These are phyloP conservation scores for Aspergillus japonicus DNA, from an alignment of 2,329 filamentous ascomycete species.

Conservation along the genomic window DNA sequence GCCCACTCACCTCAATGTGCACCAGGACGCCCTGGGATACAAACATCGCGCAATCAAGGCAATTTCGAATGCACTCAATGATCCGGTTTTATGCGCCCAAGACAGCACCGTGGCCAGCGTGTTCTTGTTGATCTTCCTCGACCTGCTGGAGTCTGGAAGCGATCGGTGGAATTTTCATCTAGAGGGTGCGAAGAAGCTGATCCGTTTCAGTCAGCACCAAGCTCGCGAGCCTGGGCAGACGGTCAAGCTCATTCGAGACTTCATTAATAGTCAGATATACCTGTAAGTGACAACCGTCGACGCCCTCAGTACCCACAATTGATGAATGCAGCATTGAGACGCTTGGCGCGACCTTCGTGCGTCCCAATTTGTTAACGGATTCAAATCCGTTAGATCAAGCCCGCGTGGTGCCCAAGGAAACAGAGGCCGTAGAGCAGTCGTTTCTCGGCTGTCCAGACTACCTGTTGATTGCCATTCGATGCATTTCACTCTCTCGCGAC, in stretches of 20 bases:
- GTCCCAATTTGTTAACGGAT: constrained; percentile 30
- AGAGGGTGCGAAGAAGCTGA: constrained; percentile 32
- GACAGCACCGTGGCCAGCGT: constrained; percentile 36
- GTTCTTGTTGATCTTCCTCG: constrained; percentile 35
- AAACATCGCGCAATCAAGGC: constrained; percentile 37
- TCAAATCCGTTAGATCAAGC: constrained; percentile 14
- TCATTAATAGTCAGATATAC: constrained; percentile 33
- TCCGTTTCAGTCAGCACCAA: constrained; percentile 18
- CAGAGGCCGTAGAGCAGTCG: constrained; percentile 32
- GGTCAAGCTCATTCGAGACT: constrained; percentile 27
- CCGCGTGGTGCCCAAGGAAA: constrained; percentile 14
- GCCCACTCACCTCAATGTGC: constrained; percentile 11
- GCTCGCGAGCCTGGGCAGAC: constrained; percentile 24
- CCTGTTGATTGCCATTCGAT: constrained; percentile 30
- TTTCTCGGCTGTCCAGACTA: constrained; percentile 39
- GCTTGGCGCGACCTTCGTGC: constrained; percentile 34
- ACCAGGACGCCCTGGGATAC: constrained; percentile 32
- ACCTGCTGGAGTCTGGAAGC: constrained; percentile 34
- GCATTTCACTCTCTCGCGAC: constrained; percentile 29
- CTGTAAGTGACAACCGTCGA: constrained; percentile 20
- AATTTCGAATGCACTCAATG: constrained; percentile 23
- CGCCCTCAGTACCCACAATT: background rate
- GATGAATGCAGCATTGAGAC: constrained; percentile 31
- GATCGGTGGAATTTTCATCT: constrained; percentile 37
- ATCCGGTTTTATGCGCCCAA: constrained; percentile 13